Evolutionary conservation across 2,329 filamentous ascomycete species (phyloP).

Genomic region (Rutstroemia sp.): DNA sequence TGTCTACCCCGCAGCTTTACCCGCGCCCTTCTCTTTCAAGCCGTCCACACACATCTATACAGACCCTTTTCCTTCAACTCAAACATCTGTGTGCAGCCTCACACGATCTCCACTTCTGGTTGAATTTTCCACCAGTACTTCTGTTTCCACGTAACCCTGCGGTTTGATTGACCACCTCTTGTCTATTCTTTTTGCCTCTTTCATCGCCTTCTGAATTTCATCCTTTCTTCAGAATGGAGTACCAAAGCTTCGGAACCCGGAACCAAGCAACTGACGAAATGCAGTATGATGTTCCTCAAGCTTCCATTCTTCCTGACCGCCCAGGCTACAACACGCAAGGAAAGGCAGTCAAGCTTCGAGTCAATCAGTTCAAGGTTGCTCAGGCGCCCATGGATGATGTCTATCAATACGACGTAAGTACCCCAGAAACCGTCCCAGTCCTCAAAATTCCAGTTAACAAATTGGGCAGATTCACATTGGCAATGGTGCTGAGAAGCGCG

Average conservation of each 20-base stretch:
- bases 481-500: constrained; percentile 52
- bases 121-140: constrained; percentile 14
- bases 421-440: neutral
- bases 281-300: constrained; percentile 14
- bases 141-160: constrained; percentile 3
- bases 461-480: constrained; percentile 54
- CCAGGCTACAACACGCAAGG: constrained; percentile 52
- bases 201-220: neutral
- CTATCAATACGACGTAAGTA: constrained; percentile 78
- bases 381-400: constrained; percentile 54
- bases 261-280: constrained; percentile 8
- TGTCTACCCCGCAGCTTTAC: neutral
- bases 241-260: constrained; percentile 23
- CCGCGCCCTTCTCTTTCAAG: neutral
- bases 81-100: neutral
- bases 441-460: neutral
- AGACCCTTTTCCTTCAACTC: too few species aligned
- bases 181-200: constrained; percentile 5
- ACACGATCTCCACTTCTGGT: neutral
- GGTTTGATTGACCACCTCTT: neutral
- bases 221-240: constrained; percentile 22
- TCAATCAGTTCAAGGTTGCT: constrained; percentile 72
- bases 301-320: constrained; percentile 33
- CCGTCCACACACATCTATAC: neutral
- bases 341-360: constrained; percentile 42